Evolutionary conservation across 73 alveolate genomes (phyloP).

Genomic region (Tetrahymena thermophila): DNA sequence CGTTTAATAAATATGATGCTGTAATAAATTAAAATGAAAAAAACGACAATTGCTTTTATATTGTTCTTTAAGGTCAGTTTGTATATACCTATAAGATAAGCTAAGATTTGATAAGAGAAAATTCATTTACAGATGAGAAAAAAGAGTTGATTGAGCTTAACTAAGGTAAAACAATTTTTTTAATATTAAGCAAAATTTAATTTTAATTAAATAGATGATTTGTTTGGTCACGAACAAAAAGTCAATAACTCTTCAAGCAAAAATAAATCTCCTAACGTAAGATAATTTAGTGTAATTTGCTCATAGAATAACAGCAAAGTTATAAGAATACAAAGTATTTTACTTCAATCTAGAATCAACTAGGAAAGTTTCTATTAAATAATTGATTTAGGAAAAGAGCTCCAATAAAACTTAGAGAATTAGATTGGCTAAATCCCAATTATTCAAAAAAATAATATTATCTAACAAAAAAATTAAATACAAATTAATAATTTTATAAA

Average conservation of each 20-base stretch:
- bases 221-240: neutral
- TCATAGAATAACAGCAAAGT: neutral
- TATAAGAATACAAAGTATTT: neutral
- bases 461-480: neutral
- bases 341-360: neutral
- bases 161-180: neutral
- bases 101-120: neutral
- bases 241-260: neutral
- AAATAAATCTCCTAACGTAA: neutral
- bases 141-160: neutral
- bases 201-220: neutral
- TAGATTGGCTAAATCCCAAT: neutral
- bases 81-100: neutral
- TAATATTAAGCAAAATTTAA: too few relatives aligned
- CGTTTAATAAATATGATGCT: neutral
- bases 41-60: neutral
- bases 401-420: neutral
- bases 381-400: neutral
- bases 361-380: neutral
- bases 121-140: neutral
- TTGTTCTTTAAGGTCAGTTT: neutral
- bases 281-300: neutral
- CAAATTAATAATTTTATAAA: too few relatives aligned
- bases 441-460: too few relatives aligned
- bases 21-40: neutral